A percentile compares a stretch with the other conserved stretches of the same genome.
phyloP scores from a whole-genome alignment of 2,329 filamentous ascomycete genomes.

The Alternaria ventricosa region DNA sequence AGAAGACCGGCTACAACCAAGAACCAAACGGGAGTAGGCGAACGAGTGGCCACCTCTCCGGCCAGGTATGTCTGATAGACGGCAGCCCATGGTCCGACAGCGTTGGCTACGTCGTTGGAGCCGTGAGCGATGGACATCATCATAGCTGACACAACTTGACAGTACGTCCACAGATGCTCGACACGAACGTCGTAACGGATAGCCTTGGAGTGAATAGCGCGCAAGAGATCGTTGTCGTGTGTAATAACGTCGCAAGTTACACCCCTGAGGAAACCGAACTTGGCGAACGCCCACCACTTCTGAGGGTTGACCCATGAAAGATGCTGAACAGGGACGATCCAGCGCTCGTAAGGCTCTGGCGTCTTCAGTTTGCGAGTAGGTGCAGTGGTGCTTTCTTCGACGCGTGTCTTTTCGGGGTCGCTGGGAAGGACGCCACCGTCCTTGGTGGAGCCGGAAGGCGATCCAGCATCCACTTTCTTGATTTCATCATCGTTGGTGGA shows the following conservation, averaged over 20 bases:
- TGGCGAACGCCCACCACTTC: constrained; percentile 49
- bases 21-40: constrained; percentile 66
- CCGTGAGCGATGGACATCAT: constrained; percentile 76
- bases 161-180: constrained; percentile 57
- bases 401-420: constrained; percentile 11
- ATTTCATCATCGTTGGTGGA: constrained; percentile 11
- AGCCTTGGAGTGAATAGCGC: constrained; percentile 51
- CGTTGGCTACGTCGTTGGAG: constrained; percentile 70
- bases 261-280: constrained; percentile 54
- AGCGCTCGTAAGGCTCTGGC: constrained; percentile 43
- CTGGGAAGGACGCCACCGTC: background rate
- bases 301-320: constrained; percentile 40
- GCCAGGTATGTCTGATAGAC: constrained; percentile 67
- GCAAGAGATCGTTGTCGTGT: constrained; percentile 50
- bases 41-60: constrained; percentile 54
- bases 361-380: constrained; percentile 27
- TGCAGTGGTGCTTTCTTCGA: constrained; percentile 11
- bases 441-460: constrained; percentile 2
- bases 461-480: constrained; percentile 7
- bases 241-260: constrained; percentile 52
- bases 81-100: constrained; percentile 61
- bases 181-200: constrained; percentile 55
- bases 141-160: constrained; percentile 61
- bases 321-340: constrained; percentile 43
- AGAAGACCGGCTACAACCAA: constrained; percentile 61